Percentiles rank a stretch among this genome's conserved stretches.
These are phyloP conservation scores for Raddia distichophylla DNA, from an alignment of 176 grass and related monocot genomes.

Conservation along the genomic window DNA sequence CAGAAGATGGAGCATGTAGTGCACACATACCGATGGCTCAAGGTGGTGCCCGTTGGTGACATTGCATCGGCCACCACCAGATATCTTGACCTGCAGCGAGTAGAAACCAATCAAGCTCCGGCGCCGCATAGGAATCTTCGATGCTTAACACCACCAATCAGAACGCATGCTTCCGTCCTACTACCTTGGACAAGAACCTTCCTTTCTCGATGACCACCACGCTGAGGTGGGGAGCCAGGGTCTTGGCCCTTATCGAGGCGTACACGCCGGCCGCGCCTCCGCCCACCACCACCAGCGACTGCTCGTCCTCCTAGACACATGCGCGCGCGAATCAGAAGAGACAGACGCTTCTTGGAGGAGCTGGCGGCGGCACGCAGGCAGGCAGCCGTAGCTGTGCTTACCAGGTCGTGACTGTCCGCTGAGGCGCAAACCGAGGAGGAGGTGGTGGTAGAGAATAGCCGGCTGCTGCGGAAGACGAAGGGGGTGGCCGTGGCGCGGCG, in stretches of 20 bases:
- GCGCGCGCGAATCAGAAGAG: not conserved
- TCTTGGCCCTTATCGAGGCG: constrained; percentile 87
- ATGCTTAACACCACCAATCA: not conserved
- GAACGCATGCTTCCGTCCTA: not conserved
- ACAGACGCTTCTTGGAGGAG: not conserved
- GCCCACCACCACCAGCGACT: constrained; percentile 73
- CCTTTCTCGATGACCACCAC: constrained; percentile 85
- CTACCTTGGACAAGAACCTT: constrained; percentile 81
- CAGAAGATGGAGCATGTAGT: not conserved
- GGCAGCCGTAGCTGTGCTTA: constrained; percentile 23
- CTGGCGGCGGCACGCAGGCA: not conserved
- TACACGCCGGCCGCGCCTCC: constrained; percentile 87
- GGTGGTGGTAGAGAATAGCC: constrained; percentile 26
- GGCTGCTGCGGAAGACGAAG: constrained; percentile 20
- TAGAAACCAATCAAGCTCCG: not conserved
- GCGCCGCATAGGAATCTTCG: no score
- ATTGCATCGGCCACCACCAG: constrained; percentile 92
- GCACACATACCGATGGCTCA: constrained; percentile 51
- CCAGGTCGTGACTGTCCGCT: constrained; percentile 18
- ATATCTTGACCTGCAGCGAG: constrained; percentile 70
- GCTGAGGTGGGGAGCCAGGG: constrained; percentile 63
- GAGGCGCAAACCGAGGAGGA: constrained; percentile 20
- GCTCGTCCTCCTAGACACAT: not conserved
- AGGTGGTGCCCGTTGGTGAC: constrained; percentile 88
- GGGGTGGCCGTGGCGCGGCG: constrained; percentile 35